Evolutionary conservation across 2,329 filamentous ascomycete species (phyloP).

Genomic region (Cladosporium sp.): DNA sequence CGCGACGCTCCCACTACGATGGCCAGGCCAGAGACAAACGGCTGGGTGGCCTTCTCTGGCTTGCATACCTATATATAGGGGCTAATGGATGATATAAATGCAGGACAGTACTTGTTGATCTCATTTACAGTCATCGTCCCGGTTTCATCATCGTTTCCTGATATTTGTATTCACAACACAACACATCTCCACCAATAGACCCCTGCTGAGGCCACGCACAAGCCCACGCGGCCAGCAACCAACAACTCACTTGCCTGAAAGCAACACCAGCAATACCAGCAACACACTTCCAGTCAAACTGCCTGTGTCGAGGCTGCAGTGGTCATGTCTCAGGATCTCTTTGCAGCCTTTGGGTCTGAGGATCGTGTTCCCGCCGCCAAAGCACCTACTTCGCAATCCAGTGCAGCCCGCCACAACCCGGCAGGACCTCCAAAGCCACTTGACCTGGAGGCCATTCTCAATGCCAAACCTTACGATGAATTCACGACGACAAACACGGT

Average conservation of each 20-base stretch:
- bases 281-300: neutral
- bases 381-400: neutral
- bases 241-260: neutral
- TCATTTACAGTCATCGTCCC: neutral
- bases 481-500: slow-evolving; percentile 27
- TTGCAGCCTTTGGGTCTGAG: slow-evolving; percentile 51
- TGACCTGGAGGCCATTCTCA: slow-evolving; percentile 43
- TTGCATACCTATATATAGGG: neutral
- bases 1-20: slow-evolving; percentile 15
- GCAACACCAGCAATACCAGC: neutral
- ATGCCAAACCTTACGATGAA: slow-evolving; percentile 15
- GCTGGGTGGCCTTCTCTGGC: neutral
- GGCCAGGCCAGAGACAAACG: neutral
- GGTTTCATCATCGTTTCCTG: neutral
- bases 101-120: neutral
- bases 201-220: slow-evolving; percentile 16
- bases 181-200: neutral
- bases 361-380: neutral
- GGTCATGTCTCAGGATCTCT: slow-evolving; percentile 56
- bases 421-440: slow-evolving; percentile 15
- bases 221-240: slow-evolving; percentile 16
- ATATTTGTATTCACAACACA: neutral
- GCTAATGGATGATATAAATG: neutral
- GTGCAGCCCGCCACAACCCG: slow-evolving; percentile 14
- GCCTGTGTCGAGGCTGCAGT: neutral